phyloP scores from a whole-genome alignment of 345 rosid species.

The Moricandia moricandioides region DNA sequence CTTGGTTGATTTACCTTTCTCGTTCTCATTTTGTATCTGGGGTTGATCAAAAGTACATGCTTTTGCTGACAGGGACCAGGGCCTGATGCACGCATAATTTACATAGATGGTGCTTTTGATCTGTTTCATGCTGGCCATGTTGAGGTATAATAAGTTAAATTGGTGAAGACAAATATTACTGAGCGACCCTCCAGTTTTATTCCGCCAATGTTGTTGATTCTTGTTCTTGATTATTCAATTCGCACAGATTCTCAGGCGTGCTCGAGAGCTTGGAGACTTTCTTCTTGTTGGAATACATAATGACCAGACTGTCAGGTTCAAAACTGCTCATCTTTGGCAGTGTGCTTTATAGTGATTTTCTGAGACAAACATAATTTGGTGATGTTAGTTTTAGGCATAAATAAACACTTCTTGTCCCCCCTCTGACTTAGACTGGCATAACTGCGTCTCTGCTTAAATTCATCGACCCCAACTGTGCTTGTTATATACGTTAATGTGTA shows the following conservation, averaged over 20 bases:
- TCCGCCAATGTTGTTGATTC: background rate
- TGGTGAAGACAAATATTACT: background rate
- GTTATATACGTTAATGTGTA: constrained; percentile 33
- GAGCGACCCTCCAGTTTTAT: background rate
- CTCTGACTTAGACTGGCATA: background rate
- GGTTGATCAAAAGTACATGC: background rate
- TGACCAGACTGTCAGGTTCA: constrained; percentile 81
- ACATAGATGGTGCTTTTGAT: constrained; percentile 98
- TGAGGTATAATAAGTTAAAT: constrained; percentile 52
- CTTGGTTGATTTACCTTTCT: background rate
- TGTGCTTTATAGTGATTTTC: background rate
- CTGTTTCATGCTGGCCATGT: constrained; percentile 99
- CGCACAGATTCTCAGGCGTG: constrained; percentile 73
- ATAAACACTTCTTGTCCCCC: background rate
- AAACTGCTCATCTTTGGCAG: constrained; percentile 1
- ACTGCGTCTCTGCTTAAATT: constrained; percentile 1
- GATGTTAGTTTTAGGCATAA: constrained; percentile 15
- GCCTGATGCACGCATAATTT: constrained; percentile 78
- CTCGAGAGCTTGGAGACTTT: constrained; percentile 94
- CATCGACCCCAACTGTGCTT: constrained; percentile 1
- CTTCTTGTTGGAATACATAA: constrained; percentile 84
- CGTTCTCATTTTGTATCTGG: constrained; percentile 8
- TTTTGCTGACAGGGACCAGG: constrained; percentile 67
- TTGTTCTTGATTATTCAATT: background rate
- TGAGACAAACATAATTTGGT: background rate